Conservation (phyloP, 805 yeast species). For the Metschnikowia baotianmanensis region DNA sequence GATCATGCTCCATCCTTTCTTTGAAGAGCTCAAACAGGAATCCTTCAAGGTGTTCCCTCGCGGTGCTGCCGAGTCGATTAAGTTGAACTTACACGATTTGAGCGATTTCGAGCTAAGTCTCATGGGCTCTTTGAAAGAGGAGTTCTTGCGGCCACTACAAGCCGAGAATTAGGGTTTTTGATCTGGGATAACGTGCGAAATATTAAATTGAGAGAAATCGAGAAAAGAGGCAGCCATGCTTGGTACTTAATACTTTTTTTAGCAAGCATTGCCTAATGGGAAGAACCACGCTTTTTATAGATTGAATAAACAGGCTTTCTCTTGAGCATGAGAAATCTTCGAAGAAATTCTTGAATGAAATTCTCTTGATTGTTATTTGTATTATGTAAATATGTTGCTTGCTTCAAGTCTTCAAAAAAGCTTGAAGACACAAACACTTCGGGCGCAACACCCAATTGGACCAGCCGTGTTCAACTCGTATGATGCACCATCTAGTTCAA, state of each 20-base stretch:
- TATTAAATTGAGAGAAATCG: background rate
- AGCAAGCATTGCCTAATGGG: background rate
- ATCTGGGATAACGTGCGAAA: background rate
- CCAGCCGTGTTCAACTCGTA: conserved; percentile 4
- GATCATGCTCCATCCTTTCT: conserved; percentile 84
- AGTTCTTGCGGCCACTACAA: conserved; percentile 20
- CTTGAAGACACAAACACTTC: no score
- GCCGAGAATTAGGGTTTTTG: background rate
- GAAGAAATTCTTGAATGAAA: background rate
- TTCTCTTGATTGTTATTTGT: background rate
- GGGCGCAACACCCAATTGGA: conserved; percentile 2
- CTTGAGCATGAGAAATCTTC: background rate
- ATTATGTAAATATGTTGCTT: no score
- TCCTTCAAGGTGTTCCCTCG: conserved; percentile 55
- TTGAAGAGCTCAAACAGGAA: conserved; percentile 73
- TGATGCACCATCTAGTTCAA: conserved; percentile 40
- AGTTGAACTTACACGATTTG: conserved; percentile 61
- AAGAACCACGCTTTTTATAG: conserved; percentile 5
- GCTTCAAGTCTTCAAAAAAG: no score
- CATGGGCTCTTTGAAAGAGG: conserved; percentile 38
- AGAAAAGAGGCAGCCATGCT: background rate
- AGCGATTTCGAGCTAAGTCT: conserved; percentile 64
- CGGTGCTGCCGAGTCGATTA: conserved; percentile 41
- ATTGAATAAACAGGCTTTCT: conserved; percentile 4
- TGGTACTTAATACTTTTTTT: background rate